Evolutionary conservation across 805 yeast genomes (phyloP), one percentile per base, ranked within the genome.

Genomic region (Myxozyma monticola): DNA sequence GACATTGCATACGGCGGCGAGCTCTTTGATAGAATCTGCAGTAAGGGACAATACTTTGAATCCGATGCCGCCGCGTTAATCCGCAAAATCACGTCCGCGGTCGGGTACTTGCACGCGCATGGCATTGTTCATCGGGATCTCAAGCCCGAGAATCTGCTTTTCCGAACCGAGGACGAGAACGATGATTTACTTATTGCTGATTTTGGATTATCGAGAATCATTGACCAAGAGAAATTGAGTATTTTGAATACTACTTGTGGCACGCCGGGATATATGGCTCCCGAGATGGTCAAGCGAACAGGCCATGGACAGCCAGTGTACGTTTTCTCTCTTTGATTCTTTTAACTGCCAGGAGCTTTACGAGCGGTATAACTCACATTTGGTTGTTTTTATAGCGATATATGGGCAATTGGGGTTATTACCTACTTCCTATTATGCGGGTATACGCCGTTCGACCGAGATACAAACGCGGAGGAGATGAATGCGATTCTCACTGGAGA

Each of bases 361-460:
- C 20, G n/a, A n/a, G 35, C 35, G 12, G 30, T 12, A 20, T n/a
- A n/a, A n/a, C n/a, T n/a, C n/a, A n/a, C n/a, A 17, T 5, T 7
- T 20, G 31, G n/a, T 15, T 21, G 14, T 37, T 15, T 10, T 14
- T 3, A n/a, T 36, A 55, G 59, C 6, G 91, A 84, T 62, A 72
- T 84, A 28, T 84, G 91, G 91, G 85, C 90, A 0, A 71, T 84
- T 24, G 91, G 90, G 1, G 88, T 84, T 2, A 70, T 83, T 29
- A 75, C 83, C 1, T 85, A 84, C 64, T 84, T 84, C 60, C 76
- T 84, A 76, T 73, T 82, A 14, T 76, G 84, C 54, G 90, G 90
- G 1, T 85, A 83, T 62, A 79, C 84, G 68, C 91, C 91, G 1
- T 84, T 84, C 65, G 90, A 84, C 60, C 79, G 89, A 56, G 89